Base-by-base conservation (phyloP, 2,329 filamentous ascomycete species). In the Aspergillus tubingensis region DNA sequence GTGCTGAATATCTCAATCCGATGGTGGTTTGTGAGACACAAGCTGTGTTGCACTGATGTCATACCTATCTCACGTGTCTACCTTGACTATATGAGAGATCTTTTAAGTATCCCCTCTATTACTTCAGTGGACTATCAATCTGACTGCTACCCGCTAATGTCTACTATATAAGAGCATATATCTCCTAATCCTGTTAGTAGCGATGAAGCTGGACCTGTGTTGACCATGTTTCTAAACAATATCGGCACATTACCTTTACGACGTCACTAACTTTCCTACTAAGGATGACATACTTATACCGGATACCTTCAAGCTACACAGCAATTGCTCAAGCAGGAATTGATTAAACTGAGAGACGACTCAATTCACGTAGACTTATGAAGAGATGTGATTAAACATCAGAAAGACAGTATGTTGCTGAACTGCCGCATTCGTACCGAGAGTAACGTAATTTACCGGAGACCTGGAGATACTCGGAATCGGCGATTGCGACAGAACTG, bases 401-500 rank as follows among this genome's bases (percentile, higher is more conserved):
- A 17, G 8, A 17, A 13, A 50, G 25, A 21, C 23, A 27, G 27
- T 44, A 5, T 15, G 41, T 15, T 21, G 19, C 4, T 36, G 19
- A 39, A 39, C 32, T 19, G 41, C 38, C 39, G 52, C 39, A 39
- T 32, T 39, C 52, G 52, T 54, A 44, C 30, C 52, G 39, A 39
- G 39, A 39, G 52, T 41, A 44, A 43, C 52, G 38, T 44, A 54
- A 54, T 32, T 57, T 54, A 54, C 41, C 44, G 49, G 54, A 36
- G 41, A 39, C 50, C 11, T 27, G 32, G 49, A 44, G 36, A 25
- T 43, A 27, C 19, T 47, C 55, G 21, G 15, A 52, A 55, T 50
- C 54, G 55, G 62, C 62, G 64, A 70, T 72, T 68, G 70, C 70
- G 67, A 67, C 69, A 70, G 66, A 67, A 54, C 27, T 49, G 41